phyloP scores from a whole-genome alignment of 148 eudicot genomes.

The Vaccinium myrtillus region DNA sequence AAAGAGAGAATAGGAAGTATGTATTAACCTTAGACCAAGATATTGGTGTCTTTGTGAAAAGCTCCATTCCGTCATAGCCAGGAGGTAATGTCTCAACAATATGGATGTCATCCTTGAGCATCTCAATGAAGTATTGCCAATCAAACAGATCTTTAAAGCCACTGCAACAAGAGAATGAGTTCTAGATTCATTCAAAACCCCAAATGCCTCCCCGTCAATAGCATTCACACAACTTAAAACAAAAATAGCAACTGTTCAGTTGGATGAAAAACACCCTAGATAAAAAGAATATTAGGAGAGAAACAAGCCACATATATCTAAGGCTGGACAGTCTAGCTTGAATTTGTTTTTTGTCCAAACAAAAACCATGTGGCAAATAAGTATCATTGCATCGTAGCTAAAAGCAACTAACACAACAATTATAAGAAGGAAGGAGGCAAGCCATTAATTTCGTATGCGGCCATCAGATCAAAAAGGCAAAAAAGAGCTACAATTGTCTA shows the following conservation, averaged over 20 bases:
- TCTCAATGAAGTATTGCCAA: slow-evolving; percentile 87
- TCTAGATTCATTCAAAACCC: neutral
- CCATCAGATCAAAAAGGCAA: neutral
- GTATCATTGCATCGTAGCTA: neutral
- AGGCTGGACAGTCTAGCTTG: neutral
- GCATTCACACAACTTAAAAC: neutral
- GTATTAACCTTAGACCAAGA: slow-evolving; percentile 94
- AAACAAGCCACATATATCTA: neutral
- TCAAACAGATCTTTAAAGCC: slow-evolving; percentile 96
- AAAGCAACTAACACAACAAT: neutral
- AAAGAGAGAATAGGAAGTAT: neutral
- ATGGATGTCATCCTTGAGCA: slow-evolving; percentile 76
- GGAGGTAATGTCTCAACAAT: slow-evolving; percentile 74
- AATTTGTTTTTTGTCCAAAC: neutral
- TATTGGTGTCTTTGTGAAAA: slow-evolving; percentile 76
- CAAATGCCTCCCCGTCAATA: neutral
- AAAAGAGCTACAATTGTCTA: neutral
- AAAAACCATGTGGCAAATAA: neutral
- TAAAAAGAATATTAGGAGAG: neutral
- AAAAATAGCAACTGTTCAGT: neutral
- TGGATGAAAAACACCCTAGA: neutral
- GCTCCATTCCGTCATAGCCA: slow-evolving; percentile 59
- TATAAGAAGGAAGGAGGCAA: neutral
- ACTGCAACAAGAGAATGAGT: slow-evolving; percentile 44
- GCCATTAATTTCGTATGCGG: neutral